A percentile compares a stretch with the other conserved stretches of the same genome.
Conservation (phyloP, 1,139 yeast species). For the Entelexis paramagnoliae region DNA sequence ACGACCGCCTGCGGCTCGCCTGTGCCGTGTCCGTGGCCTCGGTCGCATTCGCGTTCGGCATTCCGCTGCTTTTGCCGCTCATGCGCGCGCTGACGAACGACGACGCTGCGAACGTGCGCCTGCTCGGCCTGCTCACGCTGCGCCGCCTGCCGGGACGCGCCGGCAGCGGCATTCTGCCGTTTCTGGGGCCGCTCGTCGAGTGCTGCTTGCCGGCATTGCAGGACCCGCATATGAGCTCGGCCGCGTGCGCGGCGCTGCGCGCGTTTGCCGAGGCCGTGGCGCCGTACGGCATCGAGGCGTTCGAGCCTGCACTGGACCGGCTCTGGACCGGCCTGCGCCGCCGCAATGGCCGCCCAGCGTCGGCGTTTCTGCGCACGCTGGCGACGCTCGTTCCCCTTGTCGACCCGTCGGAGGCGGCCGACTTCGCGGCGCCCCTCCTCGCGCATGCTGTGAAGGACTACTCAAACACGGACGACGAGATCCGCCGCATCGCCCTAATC, state of each 20-base stretch:
- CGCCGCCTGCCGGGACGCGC: conserved; percentile 60
- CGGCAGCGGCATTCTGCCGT: conserved; percentile 71
- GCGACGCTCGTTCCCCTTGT: conserved; percentile 78
- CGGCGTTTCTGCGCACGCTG: conserved; percentile 64
- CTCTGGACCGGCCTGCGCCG: conserved; percentile 69
- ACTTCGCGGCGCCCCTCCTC: conserved; percentile 67
- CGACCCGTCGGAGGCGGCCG: conserved; percentile 73
- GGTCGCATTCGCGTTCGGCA: conserved; percentile 71
- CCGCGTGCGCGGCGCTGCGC: conserved; percentile 62
- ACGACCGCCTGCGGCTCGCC: conserved; percentile 69
- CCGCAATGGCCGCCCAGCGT: conserved; percentile 65
- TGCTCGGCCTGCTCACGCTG: conserved; percentile 79
- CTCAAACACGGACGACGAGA: conserved; percentile 76
- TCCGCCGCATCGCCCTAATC: conserved; percentile 64
- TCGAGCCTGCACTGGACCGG: conserved; percentile 61
- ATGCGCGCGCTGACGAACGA: conserved; percentile 42
- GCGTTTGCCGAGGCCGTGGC: conserved; percentile 74
- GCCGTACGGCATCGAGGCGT: conserved; percentile 88
- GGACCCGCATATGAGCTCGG: conserved; percentile 62
- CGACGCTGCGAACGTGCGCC: conserved; percentile 48
- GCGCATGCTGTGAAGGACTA: conserved; percentile 61
- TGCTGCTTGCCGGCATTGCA: conserved; percentile 51
- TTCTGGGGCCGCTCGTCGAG: conserved; percentile 52
- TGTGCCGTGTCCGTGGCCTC: conserved; percentile 78
- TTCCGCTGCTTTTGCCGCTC: conserved; percentile 64